These are phyloP conservation scores for Paramecium primaurelia DNA, from an alignment of 73 alveolate genomes.

Conservation along the genomic window DNA sequence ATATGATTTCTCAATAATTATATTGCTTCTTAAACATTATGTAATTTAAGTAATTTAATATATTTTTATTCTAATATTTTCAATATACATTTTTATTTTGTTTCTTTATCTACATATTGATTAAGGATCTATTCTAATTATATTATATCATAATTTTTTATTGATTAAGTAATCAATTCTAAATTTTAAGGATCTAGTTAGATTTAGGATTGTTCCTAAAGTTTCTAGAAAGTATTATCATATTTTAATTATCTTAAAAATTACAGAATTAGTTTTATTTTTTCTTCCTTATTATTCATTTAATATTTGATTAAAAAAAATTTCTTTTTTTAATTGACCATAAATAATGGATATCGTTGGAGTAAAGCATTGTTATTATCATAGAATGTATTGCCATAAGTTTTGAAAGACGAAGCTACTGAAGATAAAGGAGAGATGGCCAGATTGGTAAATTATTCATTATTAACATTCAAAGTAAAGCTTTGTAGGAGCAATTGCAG, in stretches of 20 bases:
- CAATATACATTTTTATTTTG: not conserved
- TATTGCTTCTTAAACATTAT: not conserved
- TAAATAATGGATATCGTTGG: slow-evolving; percentile 74
- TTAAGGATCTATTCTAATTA: not conserved
- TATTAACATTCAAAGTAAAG: slow-evolving; percentile 56
- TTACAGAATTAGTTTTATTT: slow-evolving; percentile 5
- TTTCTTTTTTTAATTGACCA: slow-evolving; percentile 23
- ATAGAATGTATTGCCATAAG: slow-evolving; percentile 82
- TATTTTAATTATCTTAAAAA: not conserved
- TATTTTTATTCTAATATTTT: not conserved
- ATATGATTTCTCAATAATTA: not conserved
- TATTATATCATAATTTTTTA: not conserved
- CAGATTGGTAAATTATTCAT: slow-evolving; percentile 65
- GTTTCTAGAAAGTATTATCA: not conserved
- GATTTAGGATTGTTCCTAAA: not conserved
- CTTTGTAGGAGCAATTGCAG: slow-evolving; percentile 98
- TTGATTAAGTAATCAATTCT: not conserved
- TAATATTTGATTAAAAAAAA: not conserved
- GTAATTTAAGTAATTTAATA: not conserved
- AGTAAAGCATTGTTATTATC: not conserved
- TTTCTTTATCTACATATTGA: not conserved
- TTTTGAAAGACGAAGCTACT: slow-evolving; percentile 77
- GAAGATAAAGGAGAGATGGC: slow-evolving; percentile 90
- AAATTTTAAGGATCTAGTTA: not conserved
- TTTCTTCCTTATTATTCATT: not conserved